Percentiles rank a stretch among this genome's conserved stretches.
Conservation (phyloP, 805 yeast species). For the Pichia pseudocactophila region DNA sequence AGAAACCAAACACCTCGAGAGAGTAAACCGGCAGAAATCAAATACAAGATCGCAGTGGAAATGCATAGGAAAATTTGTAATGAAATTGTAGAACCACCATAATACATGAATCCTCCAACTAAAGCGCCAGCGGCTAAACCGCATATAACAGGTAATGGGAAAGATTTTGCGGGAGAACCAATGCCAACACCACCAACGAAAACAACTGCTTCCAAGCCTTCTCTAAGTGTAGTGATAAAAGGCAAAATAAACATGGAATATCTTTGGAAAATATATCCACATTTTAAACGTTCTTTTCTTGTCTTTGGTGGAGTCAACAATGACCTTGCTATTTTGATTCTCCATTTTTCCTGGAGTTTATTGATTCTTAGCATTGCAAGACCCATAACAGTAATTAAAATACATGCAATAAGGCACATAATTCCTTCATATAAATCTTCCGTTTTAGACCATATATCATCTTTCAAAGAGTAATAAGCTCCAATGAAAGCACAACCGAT, state of each 20-base stretch:
- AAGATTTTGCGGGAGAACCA: conserved; percentile 41
- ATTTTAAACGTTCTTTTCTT: conserved; percentile 41
- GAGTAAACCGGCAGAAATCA: conserved; percentile 87
- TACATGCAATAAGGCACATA: conserved; percentile 81
- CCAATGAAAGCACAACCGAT: conserved; percentile 94
- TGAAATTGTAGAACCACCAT: conserved; percentile 75
- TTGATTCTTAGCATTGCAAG: conserved; percentile 91
- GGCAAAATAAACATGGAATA: conserved; percentile 88
- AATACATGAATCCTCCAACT: conserved; percentile 67
- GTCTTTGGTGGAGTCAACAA: conserved; percentile 49
- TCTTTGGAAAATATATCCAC: conserved; percentile 53
- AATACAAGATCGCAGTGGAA: conserved; percentile 82
- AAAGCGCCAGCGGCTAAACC: conserved; percentile 74
- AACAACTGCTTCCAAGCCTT: conserved; percentile 94
- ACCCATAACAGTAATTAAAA: conserved; percentile 90
- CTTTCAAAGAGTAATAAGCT: conserved; percentile 72
- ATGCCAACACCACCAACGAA: conserved; percentile 95
- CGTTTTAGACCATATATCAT: conserved; percentile 76
- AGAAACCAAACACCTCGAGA: conserved; percentile 91
- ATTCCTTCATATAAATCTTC: conserved; percentile 98
- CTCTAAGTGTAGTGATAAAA: conserved; percentile 84
- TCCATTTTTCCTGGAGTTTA: conserved; percentile 96
- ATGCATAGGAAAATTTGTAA: conserved; percentile 78
- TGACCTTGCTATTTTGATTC: conserved; percentile 85
- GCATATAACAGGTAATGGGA: conserved; percentile 87